phyloP scores from a whole-genome alignment of 225 moss, liverwort and hornwort genomes.

The Sphagnum contortum region DNA sequence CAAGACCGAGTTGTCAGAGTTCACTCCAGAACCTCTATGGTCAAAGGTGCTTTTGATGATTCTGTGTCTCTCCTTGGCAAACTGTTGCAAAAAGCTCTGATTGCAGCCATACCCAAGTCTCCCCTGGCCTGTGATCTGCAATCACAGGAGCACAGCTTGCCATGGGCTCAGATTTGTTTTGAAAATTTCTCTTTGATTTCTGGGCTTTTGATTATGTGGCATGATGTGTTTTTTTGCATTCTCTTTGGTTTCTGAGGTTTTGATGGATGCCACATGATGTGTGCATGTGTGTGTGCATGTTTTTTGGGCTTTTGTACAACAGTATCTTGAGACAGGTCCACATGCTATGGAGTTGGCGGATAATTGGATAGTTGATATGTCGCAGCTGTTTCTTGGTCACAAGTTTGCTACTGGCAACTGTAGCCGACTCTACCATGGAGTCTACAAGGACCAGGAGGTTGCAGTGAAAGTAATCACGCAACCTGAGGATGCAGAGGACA shows the following conservation, averaged over 20 bases:
- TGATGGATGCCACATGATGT: no score
- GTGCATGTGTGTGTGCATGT: not conserved
- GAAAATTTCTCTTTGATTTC: no score
- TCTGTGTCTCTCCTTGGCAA: no score
- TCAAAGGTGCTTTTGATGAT: no score
- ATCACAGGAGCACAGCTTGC: no score
- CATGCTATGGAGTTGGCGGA: conserved; percentile 30
- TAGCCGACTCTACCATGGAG: conserved; percentile 77
- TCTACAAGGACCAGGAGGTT: conserved; percentile 64
- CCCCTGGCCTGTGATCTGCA: no score
- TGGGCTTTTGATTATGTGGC: no score
- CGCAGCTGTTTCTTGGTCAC: conserved; percentile 56
- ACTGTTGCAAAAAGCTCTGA: no score
- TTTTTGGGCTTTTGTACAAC: not conserved
- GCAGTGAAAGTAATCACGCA: conserved; percentile 71
- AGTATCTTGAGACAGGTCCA: conserved; percentile 20
- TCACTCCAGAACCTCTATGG: no score
- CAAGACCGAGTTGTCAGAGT: no score
- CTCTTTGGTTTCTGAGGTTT: not conserved
- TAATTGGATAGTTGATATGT: conserved; percentile 53
- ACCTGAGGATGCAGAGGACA: conserved; percentile 49
- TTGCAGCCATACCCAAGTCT: no score
- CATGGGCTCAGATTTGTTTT: no score
- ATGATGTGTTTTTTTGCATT: not conserved
- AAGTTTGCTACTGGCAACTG: conserved; percentile 66